Base-by-base conservation (phyloP, 2,329 filamentous ascomycete genomes). In the Monilinia fructigena region DNA sequence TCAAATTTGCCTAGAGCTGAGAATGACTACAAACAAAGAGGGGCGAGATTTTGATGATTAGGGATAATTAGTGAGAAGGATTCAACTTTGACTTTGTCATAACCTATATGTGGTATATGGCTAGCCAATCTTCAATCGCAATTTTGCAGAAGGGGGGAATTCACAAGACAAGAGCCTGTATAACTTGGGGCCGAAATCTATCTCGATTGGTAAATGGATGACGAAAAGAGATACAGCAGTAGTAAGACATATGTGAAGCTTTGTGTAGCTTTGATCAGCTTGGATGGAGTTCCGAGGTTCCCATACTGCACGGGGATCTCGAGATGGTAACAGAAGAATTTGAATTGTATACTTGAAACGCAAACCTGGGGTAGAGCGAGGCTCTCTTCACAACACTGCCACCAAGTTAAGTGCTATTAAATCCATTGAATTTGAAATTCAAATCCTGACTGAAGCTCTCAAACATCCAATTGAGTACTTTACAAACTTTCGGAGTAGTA, bases 311-410 rank as follows among this genome's bases (percentile, higher is more conserved):
- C 12, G 14, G 45, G 14, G 40, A 53, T 52, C 52, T 18, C n/a
- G 18, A 47, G 38, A 53, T 16, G 23, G 26, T 26, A 60, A 26
- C 8, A 38, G 10, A 54, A 61, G 16, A 60, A 31, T n/a, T 48
- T 48, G 26, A 53, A 5, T 38, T 26, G 26, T 28, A 31, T 54
- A n/a, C 11, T 54, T 61, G 63, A 54, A 61, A 66, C 48, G 26
- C 16, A 66, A 66, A 61, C 55, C 47, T 54, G 63, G 48, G 55
- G 63, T 65, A n/a, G 35, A 65, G 26, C 38, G 16, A 61, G 55
- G 55, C 55, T 54, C 56, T 66, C 55, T 61, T 26, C 26, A 47
- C 35, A 7, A 54, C 55, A 52, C 38, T 42, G 55, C 63, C 55
- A 61, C 38, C 38, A 35, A 52, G 20, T 45, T 38, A 28, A 26